Conservation (phyloP, 2,329 filamentous ascomycete genomes). For the Aspergillus eucalypticola region DNA sequence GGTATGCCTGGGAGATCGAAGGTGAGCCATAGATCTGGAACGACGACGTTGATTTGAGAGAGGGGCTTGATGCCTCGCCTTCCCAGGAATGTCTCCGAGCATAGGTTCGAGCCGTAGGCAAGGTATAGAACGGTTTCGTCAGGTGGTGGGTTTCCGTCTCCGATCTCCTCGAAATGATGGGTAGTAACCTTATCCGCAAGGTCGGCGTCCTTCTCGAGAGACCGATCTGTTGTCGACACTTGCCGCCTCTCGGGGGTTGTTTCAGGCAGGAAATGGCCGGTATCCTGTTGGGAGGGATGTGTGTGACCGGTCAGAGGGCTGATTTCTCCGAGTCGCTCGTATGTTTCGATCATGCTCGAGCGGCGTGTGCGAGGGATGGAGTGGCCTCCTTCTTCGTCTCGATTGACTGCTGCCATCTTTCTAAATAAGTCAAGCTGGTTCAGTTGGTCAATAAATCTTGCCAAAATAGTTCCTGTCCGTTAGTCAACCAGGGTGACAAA, state of each 20-base stretch:
- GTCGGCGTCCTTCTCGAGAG: constrained; percentile 27
- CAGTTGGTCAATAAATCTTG: not conserved
- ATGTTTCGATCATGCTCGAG: constrained; percentile 5
- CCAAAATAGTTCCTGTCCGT: not conserved
- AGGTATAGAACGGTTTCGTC: constrained; percentile 69
- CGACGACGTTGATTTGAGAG: constrained; percentile 76
- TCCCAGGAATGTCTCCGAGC: constrained; percentile 75
- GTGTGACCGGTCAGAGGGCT: not conserved
- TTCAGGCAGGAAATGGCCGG: constrained; percentile 14
- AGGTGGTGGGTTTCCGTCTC: not conserved
- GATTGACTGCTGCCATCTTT: not conserved
- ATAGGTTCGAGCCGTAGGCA: constrained; percentile 90
- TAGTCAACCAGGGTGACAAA: not conserved
- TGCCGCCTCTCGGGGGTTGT: constrained; percentile 24
- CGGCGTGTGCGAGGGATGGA: not conserved
- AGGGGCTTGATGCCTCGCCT: constrained; percentile 76
- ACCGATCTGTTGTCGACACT: constrained; percentile 24
- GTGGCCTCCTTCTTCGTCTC: constrained; percentile 1
- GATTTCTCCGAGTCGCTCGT: constrained; percentile 17
- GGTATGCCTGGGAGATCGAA: constrained; percentile 86
- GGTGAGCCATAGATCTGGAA: constrained; percentile 73
- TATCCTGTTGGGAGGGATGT: not conserved
- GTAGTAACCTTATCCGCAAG: constrained; percentile 22
- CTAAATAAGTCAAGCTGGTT: not conserved
- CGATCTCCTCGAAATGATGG: not conserved